Evolutionary conservation across 768 basidiomycete species (phyloP).

Genomic region (Panaeolus cyanescens): DNA sequence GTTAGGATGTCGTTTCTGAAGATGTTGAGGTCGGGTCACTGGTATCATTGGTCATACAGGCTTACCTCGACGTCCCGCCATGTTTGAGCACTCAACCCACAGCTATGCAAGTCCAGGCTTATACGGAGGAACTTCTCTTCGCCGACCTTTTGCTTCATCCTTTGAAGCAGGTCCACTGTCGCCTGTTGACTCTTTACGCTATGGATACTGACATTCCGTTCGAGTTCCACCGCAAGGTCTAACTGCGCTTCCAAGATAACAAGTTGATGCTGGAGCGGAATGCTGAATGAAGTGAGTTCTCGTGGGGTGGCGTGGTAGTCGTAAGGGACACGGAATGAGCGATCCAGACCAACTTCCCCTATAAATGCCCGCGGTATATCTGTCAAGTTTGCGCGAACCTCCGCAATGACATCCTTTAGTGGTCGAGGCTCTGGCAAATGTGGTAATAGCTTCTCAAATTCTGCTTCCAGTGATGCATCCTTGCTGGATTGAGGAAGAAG

Average conservation of each 20-base stretch:
- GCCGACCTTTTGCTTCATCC: constrained; percentile 60
- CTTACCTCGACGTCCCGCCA: constrained; percentile 77
- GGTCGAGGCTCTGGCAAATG: constrained; percentile 73
- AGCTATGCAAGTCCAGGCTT: constrained; percentile 90
- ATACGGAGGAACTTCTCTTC: constrained; percentile 56
- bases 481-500: constrained; percentile 45
- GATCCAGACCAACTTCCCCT: constrained; percentile 93
- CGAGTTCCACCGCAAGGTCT: constrained; percentile 77
- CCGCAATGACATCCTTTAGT: constrained; percentile 57
- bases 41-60: constrained; percentile 6
- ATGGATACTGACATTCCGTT: constrained; percentile 83
- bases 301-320: constrained; percentile 51
- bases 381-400: constrained; percentile 61
- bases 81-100: constrained; percentile 77
- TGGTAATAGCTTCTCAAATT: constrained; percentile 59
- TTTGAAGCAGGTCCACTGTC: constrained; percentile 65
- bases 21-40: neutral
- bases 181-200: constrained; percentile 77
- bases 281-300: constrained; percentile 72
- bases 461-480: constrained; percentile 25
- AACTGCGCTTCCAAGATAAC: constrained; percentile 82
- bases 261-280: constrained; percentile 81
- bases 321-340: constrained; percentile 72
- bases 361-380: constrained; percentile 75
- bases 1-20: constrained; percentile 71